Base-by-base conservation (phyloP, 441 rosid genomes). In the Corymbia citriodora region DNA sequence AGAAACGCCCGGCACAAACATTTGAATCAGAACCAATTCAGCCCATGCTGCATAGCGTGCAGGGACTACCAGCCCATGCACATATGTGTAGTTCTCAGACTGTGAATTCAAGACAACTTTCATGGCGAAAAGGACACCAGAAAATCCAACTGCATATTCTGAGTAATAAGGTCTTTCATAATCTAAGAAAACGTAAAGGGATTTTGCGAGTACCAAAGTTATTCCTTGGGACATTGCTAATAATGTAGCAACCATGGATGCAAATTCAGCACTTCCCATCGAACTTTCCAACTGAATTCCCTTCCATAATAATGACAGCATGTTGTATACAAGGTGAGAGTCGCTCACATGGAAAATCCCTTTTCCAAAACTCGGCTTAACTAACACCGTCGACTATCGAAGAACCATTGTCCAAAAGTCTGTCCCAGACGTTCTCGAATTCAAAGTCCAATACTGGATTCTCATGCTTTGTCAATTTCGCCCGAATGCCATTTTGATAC, bases 231-330 rank as follows among this genome's bases (percentile, higher is more conserved):
- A 98, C 96, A 97, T 94, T 85, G 95, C 95, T 74, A 98, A 92
- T 45, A 98, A 92, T 4, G 95, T 89, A 55, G 95, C 93, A 45
- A 96, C 93, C 97, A 96, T 97, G 9, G 96, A 94, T 52, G 97
- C 97, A 92, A 98, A 98, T 91, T 96, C 95, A 36, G 93, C 86
- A 92, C 99, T 98, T 92, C 99, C 99, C 99, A 98, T 94, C 17
- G 96, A 93, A 25, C 95, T 94, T 94, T 98, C 99, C 91, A 98
- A 93, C 88, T 94, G 97, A 63, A 95, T 91, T 74, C 99, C 99
- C 95, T 98, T 98, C 99, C 99, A 98, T 81, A 98, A 92, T 57
- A 98, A 96, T 1, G 99, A 97, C 91, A 94, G 94, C 99, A 98
- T 97, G 93, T 98, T 98, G 94, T 95, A 98, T 54, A 95, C 93